Conservation (phyloP, 257 asterid species). For the Solanum piurae region DNA sequence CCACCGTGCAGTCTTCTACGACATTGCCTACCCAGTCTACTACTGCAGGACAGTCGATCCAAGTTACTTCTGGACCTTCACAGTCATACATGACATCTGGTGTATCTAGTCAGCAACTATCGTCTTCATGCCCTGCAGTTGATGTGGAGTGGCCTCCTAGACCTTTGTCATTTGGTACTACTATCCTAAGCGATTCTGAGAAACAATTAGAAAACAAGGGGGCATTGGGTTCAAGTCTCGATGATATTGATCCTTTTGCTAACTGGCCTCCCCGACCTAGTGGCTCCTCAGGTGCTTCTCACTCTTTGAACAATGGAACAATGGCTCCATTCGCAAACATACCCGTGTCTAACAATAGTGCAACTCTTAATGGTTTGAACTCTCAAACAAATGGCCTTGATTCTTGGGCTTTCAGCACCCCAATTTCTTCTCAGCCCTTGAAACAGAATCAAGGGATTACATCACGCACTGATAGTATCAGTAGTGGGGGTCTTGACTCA, state of each 20-base stretch:
- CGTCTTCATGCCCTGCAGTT: constrained; percentile 77
- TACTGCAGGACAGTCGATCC: constrained; percentile 30
- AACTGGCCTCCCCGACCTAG: constrained; percentile 85
- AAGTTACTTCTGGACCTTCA: constrained; percentile 20
- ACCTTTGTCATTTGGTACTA: constrained; percentile 24
- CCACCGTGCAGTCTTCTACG: constrained; percentile 25
- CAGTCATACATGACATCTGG: constrained; percentile 21
- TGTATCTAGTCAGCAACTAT: constrained; percentile 39
- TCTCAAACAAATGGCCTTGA: constrained; percentile 24
- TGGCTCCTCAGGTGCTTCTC: constrained; percentile 32
- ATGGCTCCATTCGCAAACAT: constrained; percentile 20
- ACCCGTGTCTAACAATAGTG: constrained; percentile 16
- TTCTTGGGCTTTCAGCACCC: constrained; percentile 51
- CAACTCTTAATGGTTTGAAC: constrained; percentile 37
- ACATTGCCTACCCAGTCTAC: constrained; percentile 37
- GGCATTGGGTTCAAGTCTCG: constrained; percentile 34
- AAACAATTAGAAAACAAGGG: constrained; percentile 32
- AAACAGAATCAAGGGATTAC: constrained; percentile 47
- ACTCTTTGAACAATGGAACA: constrained; percentile 36
- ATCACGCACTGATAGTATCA: constrained; percentile 18
- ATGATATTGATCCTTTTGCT: constrained; percentile 80
- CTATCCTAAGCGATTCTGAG: constrained; percentile 22
- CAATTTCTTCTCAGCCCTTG: constrained; percentile 15
- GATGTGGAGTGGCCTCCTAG: constrained; percentile 97
- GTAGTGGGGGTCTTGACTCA: constrained; percentile 23